Evolutionary conservation across 257 asterid species (phyloP).

Genomic region (Solanum dulcamara): DNA sequence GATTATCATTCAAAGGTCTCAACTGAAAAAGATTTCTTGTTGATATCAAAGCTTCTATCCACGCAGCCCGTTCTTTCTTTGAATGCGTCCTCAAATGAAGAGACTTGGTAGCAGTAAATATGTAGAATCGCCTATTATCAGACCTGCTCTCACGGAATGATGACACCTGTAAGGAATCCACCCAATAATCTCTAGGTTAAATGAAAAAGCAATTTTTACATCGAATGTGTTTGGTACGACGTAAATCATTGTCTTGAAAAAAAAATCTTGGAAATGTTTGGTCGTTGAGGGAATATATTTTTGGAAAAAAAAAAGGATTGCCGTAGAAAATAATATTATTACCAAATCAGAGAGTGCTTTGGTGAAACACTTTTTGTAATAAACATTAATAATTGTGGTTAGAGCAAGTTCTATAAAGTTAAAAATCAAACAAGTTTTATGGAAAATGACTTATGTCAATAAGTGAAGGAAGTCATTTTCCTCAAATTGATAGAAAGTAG

Average conservation of each 20-base stretch:
- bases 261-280: neutral
- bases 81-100: constrained; percentile 82
- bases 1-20: constrained; percentile 46
- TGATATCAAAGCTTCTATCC: constrained; percentile 74
- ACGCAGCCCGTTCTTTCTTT: constrained; percentile 67
- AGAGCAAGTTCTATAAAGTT: neutral
- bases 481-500: neutral
- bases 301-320: neutral
- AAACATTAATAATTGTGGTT: neutral
- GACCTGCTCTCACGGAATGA: constrained; percentile 93
- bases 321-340: neutral
- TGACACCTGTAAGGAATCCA: constrained; percentile 47
- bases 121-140: constrained; percentile 76
- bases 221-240: neutral
- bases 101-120: constrained; percentile 84
- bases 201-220: neutral
- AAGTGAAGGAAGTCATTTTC: neutral
- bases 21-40: constrained; percentile 46
- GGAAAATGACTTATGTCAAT: neutral
- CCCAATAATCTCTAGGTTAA: neutral
- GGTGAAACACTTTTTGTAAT: neutral
- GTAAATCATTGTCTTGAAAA: neutral
- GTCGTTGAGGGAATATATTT: neutral
- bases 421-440: neutral
- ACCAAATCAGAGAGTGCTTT: neutral